phyloP scores from a whole-genome alignment of 2,329 filamentous ascomycete species.

The Penicillium oxalicum region DNA sequence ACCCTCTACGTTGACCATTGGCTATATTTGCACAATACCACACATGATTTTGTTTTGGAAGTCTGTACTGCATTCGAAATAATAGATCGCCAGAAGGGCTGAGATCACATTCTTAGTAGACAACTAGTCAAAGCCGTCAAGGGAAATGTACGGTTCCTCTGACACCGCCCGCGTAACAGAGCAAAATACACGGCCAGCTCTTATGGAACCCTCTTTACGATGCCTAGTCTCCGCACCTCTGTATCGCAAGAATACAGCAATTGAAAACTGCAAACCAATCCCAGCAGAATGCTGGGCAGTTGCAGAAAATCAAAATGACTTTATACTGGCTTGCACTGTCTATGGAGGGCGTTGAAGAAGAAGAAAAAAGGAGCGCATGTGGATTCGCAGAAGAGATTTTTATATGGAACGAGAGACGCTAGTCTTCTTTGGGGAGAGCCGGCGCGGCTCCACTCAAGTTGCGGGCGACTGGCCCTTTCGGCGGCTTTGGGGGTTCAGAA shows the following conservation, averaged over 20 bases:
- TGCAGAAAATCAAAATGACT: constrained; percentile 41
- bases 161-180: constrained; percentile 73
- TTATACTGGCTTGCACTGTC: constrained; percentile 76
- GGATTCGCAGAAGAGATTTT: constrained; percentile 17
- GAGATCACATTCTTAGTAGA: too few species aligned
- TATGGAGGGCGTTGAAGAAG: constrained; percentile 64
- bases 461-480: constrained; percentile 7
- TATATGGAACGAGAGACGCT: constrained; percentile 17
- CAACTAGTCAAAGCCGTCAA: not conserved
- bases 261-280: constrained; percentile 47
- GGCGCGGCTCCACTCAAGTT: constrained; percentile 8
- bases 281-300: constrained; percentile 62
- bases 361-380: constrained; percentile 28
- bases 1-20: constrained; percentile 11
- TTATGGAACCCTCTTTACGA: constrained; percentile 56
- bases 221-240: constrained; percentile 54
- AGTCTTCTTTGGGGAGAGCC: constrained; percentile 19
- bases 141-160: constrained; percentile 67
- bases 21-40: constrained; percentile 16
- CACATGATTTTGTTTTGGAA: not conserved
- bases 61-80: not conserved
- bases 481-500: not conserved
- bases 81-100: too few species aligned
- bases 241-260: constrained; percentile 60
- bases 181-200: constrained; percentile 63